Conservation (phyloP, 768 basidiomycete genomes). For the Nidularia sp. region DNA sequence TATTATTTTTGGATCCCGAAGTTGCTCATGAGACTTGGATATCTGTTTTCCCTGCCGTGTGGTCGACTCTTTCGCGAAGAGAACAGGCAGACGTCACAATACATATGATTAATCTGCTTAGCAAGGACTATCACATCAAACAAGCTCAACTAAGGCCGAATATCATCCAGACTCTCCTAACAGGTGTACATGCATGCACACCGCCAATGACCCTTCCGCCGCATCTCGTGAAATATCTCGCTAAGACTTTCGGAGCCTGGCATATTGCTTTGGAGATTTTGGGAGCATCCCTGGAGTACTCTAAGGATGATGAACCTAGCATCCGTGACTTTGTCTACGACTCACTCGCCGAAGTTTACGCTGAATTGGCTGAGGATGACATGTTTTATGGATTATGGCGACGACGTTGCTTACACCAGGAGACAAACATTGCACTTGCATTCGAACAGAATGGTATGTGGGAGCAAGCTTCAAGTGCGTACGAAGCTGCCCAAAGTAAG, state of each 20-base stretch:
- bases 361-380: slow-evolving; percentile 94
- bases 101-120: slow-evolving; percentile 84
- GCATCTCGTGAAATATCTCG: slow-evolving; percentile 92
- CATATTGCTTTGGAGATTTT: slow-evolving; percentile 86
- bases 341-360: slow-evolving; percentile 91
- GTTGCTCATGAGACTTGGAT: slow-evolving; percentile 84
- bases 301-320: slow-evolving; percentile 75
- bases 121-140: slow-evolving; percentile 89
- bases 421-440: slow-evolving; percentile 84
- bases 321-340: slow-evolving; percentile 84
- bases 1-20: slow-evolving; percentile 76
- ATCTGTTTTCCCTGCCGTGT: slow-evolving; percentile 79
- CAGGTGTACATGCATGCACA: slow-evolving; percentile 78
- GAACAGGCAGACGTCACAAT: slow-evolving; percentile 89
- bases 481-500: slow-evolving; percentile 87
- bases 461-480: slow-evolving; percentile 84
- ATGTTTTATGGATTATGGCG: slow-evolving; percentile 97
- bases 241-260: slow-evolving; percentile 97
- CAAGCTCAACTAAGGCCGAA: slow-evolving; percentile 90
- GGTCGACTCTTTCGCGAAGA: slow-evolving; percentile 79
- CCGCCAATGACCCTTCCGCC: slow-evolving; percentile 90
- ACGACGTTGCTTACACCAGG: slow-evolving; percentile 79
- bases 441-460: slow-evolving; percentile 98
- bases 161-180: slow-evolving; percentile 85
- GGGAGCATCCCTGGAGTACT: slow-evolving; percentile 69